These are phyloP conservation scores for Jatropha curcas DNA, from an alignment of 345 rosid species.

Conservation along the genomic window DNA sequence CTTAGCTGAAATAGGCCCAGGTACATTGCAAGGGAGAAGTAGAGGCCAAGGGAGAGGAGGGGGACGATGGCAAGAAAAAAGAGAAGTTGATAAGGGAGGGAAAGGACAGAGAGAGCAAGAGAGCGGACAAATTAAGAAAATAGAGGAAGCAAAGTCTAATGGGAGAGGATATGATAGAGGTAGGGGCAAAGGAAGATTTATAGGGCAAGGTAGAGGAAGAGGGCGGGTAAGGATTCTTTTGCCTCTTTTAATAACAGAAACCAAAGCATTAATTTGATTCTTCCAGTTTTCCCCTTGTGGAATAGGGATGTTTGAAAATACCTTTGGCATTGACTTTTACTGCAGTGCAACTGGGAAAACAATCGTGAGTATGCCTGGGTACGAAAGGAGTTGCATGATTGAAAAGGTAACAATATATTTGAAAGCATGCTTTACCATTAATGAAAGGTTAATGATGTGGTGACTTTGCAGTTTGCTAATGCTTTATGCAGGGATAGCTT, in stretches of 20 bases:
- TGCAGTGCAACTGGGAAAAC: background rate
- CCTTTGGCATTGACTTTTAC: background rate
- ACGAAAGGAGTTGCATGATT: background rate
- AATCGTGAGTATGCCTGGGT: background rate
- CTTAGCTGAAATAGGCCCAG: background rate
- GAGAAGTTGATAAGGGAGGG: slow-evolving; percentile 4
- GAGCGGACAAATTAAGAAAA: background rate
- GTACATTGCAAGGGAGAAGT: background rate
- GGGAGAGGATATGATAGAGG: background rate
- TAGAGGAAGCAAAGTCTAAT: background rate
- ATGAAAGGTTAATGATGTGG: background rate
- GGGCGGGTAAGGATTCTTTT: background rate
- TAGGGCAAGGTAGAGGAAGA: background rate
- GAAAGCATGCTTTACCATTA: background rate
- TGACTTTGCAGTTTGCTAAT: background rate
- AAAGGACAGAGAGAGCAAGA: background rate
- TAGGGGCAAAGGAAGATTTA: background rate
- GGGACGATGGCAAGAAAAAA: background rate
- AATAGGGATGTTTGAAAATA: background rate
- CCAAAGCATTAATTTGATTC: background rate
- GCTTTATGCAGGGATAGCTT: background rate
- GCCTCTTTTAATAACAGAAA: background rate
- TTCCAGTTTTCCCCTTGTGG: background rate
- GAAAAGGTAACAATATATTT: background rate
- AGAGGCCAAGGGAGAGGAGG: background rate